Conservation (phyloP, 129 eudicot genomes). For the Tanacetum coccineum region DNA sequence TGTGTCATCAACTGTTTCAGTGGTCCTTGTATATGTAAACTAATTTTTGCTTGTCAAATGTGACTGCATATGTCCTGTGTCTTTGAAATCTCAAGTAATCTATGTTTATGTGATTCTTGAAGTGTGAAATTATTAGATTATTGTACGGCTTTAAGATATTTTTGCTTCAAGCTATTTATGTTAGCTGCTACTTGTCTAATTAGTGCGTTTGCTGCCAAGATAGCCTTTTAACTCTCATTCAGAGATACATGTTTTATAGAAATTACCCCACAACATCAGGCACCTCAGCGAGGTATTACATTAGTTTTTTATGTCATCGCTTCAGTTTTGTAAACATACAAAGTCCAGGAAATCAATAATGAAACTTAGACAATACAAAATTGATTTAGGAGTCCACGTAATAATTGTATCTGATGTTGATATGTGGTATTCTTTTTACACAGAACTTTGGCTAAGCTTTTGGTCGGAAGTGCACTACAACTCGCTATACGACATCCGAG, state of each 20-base stretch:
- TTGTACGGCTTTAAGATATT: conserved; percentile 6
- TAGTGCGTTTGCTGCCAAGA: conserved; percentile 73
- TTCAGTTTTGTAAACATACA: neutral
- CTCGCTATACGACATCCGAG: conserved; percentile 66
- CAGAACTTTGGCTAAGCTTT: conserved; percentile 83
- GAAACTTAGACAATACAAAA: neutral
- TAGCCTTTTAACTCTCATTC: conserved; percentile 79
- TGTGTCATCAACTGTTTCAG: neutral
- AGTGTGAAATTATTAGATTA: neutral
- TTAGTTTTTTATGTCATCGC: neutral
- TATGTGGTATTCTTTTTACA: neutral
- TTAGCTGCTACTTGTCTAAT: neutral
- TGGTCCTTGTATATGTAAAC: neutral
- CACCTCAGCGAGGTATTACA: conserved; percentile 54
- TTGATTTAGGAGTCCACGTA: neutral
- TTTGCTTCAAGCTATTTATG: conserved; percentile 10
- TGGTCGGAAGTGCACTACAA: conserved; percentile 95
- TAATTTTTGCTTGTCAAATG: neutral
- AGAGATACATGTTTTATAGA: conserved; percentile 81
- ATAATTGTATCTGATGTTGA: neutral
- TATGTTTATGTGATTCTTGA: conserved; percentile 1
- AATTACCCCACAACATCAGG: conserved; percentile 58
- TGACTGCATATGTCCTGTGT: neutral
- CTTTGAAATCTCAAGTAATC: neutral
- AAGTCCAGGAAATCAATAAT: conserved; percentile 4